A percentile compares a stretch with the other conserved stretches of the same genome.
Conservation (phyloP, 768 basidiomycete species). For the Rhodosporidiobolus odoratus region DNA sequence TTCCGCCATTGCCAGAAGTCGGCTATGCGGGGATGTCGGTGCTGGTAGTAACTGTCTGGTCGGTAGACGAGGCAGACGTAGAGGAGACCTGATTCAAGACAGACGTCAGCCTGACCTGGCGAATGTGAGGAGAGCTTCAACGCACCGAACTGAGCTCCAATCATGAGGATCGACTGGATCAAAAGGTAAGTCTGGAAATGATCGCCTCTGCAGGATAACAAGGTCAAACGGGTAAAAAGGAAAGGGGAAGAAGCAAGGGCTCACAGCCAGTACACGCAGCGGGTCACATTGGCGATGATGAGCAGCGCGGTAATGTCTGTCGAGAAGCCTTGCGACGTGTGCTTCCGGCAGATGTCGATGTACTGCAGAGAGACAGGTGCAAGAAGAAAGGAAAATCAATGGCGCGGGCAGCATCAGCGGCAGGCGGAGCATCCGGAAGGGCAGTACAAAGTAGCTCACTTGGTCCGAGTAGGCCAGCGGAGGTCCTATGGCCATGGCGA, state of each 20-base stretch:
- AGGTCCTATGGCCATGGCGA: constrained; percentile 32
- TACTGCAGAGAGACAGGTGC: constrained; percentile 6
- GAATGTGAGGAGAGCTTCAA: not conserved
- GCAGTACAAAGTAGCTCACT: not conserved
- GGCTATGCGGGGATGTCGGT: not conserved
- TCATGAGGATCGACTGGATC: constrained; percentile 37
- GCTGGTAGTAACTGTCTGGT: not conserved
- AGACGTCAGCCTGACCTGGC: not conserved
- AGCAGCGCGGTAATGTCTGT: constrained; percentile 35
- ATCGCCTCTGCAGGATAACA: constrained; percentile 3
- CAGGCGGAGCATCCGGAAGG: not conserved
- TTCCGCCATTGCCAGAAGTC: constrained; percentile 10
- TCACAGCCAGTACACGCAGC: constrained; percentile 28
- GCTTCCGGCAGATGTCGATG: constrained; percentile 31
- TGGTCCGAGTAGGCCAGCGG: constrained; percentile 35
- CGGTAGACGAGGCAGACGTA: constrained; percentile 38
- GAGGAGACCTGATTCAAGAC: constrained; percentile 22
- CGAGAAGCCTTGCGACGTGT: constrained; percentile 33
- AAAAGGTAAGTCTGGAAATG: constrained; percentile 37
- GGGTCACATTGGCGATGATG: constrained; percentile 37
- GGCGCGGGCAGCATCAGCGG: not conserved
- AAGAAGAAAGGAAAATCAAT: not conserved
- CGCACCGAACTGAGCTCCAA: constrained; percentile 23
- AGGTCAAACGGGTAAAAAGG: not conserved
- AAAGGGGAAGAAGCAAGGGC: not conserved